Evolutionary conservation across 169 alveolate genomes (phyloP).

Genomic region (Eimeria sp.): DNA sequence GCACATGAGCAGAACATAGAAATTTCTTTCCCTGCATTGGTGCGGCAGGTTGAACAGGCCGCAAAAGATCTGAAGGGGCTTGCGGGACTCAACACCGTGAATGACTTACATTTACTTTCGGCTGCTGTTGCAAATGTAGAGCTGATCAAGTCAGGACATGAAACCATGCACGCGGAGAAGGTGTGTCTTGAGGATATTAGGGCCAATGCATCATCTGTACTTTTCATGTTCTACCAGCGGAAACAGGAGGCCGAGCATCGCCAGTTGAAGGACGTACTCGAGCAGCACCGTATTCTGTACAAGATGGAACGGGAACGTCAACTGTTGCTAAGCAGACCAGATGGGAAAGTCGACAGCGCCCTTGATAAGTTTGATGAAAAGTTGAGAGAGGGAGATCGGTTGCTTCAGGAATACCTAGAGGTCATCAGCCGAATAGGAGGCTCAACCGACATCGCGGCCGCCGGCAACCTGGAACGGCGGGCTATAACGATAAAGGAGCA

Average conservation of each 20-base stretch:
- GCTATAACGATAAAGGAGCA: not conserved
- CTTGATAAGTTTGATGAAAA: not conserved
- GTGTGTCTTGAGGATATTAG: not conserved
- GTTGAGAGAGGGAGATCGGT: not conserved
- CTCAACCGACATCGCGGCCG: not conserved
- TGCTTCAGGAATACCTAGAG: not conserved
- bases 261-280: not conserved
- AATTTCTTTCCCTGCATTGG: not conserved
- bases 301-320: not conserved
- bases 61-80: not conserved
- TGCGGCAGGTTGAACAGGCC: not conserved
- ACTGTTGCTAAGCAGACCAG: not conserved
- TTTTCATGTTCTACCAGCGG: not conserved
- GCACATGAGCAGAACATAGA: not conserved
- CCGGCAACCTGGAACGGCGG: not conserved
- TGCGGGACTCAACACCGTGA: not conserved
- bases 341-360: not conserved
- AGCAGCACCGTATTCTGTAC: not conserved
- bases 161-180: not conserved
- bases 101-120: not conserved
- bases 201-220: not conserved
- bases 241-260: not conserved
- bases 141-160: not conserved
- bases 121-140: not conserved
- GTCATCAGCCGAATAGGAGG: not conserved